Evolutionary conservation across 192 early-diverging fungal species (phyloP), one percentile per base, ranked within the genome.

Genomic region (Coemansia sp.): DNA sequence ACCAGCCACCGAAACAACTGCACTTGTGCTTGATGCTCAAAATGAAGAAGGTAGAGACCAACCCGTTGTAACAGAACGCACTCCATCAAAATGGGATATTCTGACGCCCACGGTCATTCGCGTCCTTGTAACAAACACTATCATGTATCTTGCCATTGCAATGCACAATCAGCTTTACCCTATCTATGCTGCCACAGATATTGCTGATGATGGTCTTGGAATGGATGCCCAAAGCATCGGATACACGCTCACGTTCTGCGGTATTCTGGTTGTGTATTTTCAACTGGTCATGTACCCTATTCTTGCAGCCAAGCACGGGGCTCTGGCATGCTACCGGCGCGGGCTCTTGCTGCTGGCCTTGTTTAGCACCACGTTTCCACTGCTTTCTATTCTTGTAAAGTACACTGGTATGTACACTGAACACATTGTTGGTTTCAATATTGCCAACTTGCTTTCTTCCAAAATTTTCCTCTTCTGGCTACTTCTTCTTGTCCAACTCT

Each of bases 181-280:
- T 19, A 62, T 73, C 26, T 73, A 58, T 58, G 54, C 61, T 1
- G 72, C 72, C 72, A 73, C 65, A 1, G 41, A 26, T n/a, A 48
- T 54, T n/a, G 39, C 19, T 3, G 48, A 60, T 21, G 84, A 81
- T 48, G 84, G 84, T 16, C 52, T 85, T 11, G 84, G 81, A 32
- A 56, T 56, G 55, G 36, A 37, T 16, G 21, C 55, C 6, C 55
- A 56, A 56, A 26, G 55, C 55, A 75, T 91, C 8, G 87, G 88
- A 15, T 78, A 88, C 2, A 55, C 81, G n/a, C 75, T 91, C 8
- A 85, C 87, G 11, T 26, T 88, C 8, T 63, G 87, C 52, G 91
- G 91, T 8, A 84, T 90, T 40, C 63, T 88, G 5, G 55, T 56
- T 1, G 36, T 56, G 15, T 56, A 56, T 18, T 56, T 56, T 5